A percentile compares a stretch with the other conserved stretches of the same genome.
Conservation (phyloP, 2,329 filamentous ascomycete species). For the Talaromyces sp. region DNA sequence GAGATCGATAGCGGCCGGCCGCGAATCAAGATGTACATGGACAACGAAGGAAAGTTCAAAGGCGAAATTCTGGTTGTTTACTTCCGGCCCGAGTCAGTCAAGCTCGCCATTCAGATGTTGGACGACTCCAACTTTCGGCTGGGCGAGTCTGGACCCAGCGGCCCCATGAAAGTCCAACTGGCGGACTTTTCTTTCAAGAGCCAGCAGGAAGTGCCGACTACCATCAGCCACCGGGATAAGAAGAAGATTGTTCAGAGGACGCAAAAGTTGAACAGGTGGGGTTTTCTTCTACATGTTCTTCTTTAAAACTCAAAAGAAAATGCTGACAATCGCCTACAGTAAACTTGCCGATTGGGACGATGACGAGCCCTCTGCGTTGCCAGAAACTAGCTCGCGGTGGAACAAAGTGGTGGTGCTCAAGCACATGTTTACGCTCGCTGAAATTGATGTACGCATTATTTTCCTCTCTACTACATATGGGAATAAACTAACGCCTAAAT, state of each 20-base stretch:
- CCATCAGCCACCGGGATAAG: slow-evolving; percentile 63
- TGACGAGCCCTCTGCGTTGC: slow-evolving; percentile 63
- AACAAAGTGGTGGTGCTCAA: slow-evolving; percentile 84
- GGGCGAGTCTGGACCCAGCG: slow-evolving; percentile 47
- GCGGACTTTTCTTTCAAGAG: slow-evolving; percentile 93
- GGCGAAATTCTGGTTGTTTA: slow-evolving; percentile 91
- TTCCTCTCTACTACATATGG: background rate
- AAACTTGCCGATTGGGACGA: slow-evolving; percentile 95
- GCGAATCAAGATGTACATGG: slow-evolving; percentile 87
- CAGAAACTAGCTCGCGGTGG: slow-evolving; percentile 55
- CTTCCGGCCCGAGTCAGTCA: slow-evolving; percentile 90
- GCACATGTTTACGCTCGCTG: slow-evolving; percentile 85
- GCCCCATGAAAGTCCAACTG: slow-evolving; percentile 72
- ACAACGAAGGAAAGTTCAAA: slow-evolving; percentile 80
- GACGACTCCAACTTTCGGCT: slow-evolving; percentile 66
- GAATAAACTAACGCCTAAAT: slow-evolving; percentile 16
- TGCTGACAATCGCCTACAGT: slow-evolving; percentile 42
- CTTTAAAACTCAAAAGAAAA: background rate
- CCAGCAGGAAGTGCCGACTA: slow-evolving; percentile 60
- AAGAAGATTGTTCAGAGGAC: slow-evolving; percentile 88
- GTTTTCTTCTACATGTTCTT: background rate
- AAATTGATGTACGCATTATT: slow-evolving; percentile 56
- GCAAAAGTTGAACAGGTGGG: slow-evolving; percentile 71
- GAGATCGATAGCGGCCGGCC: slow-evolving; percentile 84
- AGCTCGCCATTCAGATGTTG: slow-evolving; percentile 55